Evolutionary conservation across 805 yeast genomes (phyloP).

Genomic region (Kluyveromyces starmeri): DNA sequence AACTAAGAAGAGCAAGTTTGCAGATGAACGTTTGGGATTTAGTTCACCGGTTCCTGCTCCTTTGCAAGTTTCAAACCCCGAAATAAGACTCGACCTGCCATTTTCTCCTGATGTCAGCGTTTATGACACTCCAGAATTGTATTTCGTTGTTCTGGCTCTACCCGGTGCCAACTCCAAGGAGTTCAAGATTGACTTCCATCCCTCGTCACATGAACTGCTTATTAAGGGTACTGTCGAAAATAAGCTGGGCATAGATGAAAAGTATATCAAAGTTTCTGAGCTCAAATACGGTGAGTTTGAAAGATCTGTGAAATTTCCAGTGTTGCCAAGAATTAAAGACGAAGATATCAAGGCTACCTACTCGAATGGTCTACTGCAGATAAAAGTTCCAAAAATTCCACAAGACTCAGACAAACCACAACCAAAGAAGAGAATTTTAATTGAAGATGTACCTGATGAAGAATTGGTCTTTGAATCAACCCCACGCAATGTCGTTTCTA

Average conservation of each 20-base stretch:
- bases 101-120: constrained; percentile 52
- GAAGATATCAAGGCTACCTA: constrained; percentile 46
- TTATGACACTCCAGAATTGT: constrained; percentile 41
- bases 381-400: constrained; percentile 39
- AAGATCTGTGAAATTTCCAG: constrained; percentile 48
- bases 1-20: neutral
- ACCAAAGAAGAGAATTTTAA: constrained; percentile 37
- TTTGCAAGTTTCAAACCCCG: constrained; percentile 39
- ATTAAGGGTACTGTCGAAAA: constrained; percentile 42
- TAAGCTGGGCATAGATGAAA: constrained; percentile 31
- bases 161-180: constrained; percentile 51
- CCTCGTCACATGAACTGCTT: constrained; percentile 44
- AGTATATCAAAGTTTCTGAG: constrained; percentile 40
- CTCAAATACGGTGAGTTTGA: constrained; percentile 49
- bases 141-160: constrained; percentile 41
- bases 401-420: constrained; percentile 28
- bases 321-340: constrained; percentile 43
- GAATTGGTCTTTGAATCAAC: constrained; percentile 32
- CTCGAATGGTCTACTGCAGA: constrained; percentile 44
- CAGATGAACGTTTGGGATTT: constrained; percentile 18
- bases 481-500: too few species aligned
- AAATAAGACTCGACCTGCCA: constrained; percentile 34
- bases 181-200: constrained; percentile 50
- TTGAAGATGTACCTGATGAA: constrained; percentile 43
- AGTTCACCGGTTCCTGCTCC: constrained; percentile 33